Percentiles rank a stretch among this genome's conserved stretches.
Conservation (phyloP, 1,284 basidiomycete genomes). For the Puccinia coronata region DNA sequence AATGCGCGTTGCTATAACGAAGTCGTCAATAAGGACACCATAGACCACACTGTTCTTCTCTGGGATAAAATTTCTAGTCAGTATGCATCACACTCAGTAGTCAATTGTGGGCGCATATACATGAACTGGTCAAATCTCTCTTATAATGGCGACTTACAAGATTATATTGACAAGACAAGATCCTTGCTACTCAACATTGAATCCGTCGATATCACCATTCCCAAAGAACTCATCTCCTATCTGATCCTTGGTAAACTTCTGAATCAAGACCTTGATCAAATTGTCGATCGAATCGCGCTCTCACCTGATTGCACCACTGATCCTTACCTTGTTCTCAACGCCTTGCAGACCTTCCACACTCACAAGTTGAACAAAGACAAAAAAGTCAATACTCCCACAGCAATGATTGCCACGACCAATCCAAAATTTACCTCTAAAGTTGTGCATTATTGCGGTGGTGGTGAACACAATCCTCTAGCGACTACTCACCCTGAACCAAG, state of each 20-base stretch:
- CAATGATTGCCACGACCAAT: too few species aligned
- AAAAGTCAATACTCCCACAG: too few species aligned
- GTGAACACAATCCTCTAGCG: background rate
- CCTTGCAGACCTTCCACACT: background rate
- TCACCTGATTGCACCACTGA: background rate
- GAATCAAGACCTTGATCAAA: background rate
- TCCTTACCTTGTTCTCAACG: background rate
- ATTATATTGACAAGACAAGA: background rate
- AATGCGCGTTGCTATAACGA: too few species aligned
- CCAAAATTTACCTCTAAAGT: background rate
- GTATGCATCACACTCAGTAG: background rate
- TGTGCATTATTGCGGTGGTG: background rate
- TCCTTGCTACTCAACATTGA: background rate
- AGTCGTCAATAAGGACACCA: too few species aligned
- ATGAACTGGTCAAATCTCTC: background rate
- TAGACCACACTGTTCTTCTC: background rate
- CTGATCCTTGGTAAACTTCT: background rate
- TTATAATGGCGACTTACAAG: background rate
- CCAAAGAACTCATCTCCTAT: background rate
- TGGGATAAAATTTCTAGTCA: slow-evolving; percentile 1
- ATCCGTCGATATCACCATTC: too few species aligned
- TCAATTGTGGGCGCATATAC: background rate
- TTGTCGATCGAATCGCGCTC: background rate
- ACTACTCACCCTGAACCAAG: background rate
- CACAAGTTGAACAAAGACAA: background rate